These are phyloP conservation scores for Mortierella sp. DNA, from an alignment of 371 early-diverging fungal species.

Conservation along the genomic window DNA sequence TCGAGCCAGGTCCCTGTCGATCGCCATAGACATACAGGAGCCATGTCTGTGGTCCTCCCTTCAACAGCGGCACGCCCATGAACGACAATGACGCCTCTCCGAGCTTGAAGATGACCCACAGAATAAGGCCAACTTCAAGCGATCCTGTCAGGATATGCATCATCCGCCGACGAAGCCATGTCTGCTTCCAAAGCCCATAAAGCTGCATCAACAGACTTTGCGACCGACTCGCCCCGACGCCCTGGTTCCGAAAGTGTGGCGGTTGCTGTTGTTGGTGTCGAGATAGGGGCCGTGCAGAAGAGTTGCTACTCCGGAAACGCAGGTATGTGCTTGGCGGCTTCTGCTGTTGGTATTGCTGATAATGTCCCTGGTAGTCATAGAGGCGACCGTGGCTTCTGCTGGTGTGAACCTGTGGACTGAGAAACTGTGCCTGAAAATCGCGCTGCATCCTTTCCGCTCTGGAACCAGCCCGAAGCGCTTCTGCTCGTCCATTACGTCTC, in stretches of 20 bases:
- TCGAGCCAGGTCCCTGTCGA: slow-evolving; percentile 27
- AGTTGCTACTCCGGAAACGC: neutral
- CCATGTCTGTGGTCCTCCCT: slow-evolving; percentile 28
- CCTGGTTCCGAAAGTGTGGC: slow-evolving; percentile 29
- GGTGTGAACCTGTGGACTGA: slow-evolving; percentile 29
- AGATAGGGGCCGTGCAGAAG: neutral
- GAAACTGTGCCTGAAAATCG: slow-evolving; percentile 24
- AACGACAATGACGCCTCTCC: slow-evolving; percentile 25
- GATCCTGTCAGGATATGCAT: slow-evolving; percentile 51
- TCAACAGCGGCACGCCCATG: slow-evolving; percentile 29
- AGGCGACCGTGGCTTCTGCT: slow-evolving; percentile 3
- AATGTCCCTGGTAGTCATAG: neutral
- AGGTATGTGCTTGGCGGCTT: neutral
- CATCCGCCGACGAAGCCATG: slow-evolving; percentile 41
- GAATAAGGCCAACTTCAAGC: slow-evolving; percentile 31
- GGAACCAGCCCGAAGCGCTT: neutral
- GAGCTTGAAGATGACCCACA: slow-evolving; percentile 41
- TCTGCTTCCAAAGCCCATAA: slow-evolving; percentile 51
- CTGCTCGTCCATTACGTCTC: neutral
- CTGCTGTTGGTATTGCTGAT: slow-evolving; percentile 8
- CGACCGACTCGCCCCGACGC: slow-evolving; percentile 41
- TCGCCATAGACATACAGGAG: slow-evolving; percentile 36
- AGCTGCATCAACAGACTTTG: slow-evolving; percentile 42
- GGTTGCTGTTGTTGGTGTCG: neutral
- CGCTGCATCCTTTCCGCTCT: slow-evolving; percentile 30